Conservation (phyloP, 257 asterid genomes). For the Lantana camara region DNA sequence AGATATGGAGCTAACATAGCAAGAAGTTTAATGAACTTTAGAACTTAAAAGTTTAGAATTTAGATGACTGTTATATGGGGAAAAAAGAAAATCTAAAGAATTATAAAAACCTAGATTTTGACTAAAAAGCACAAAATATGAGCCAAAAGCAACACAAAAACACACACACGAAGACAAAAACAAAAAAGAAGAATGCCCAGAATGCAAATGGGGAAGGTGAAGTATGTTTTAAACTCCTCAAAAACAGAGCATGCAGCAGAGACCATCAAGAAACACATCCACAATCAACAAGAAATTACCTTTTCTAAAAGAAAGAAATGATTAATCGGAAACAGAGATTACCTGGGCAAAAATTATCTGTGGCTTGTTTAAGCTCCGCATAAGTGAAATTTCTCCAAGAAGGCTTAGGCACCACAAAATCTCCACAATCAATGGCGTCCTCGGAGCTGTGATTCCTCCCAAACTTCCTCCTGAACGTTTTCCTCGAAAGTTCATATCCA, state of each 20-base stretch:
- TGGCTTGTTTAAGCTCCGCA: slow-evolving; percentile 63
- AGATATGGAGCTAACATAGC: not conserved
- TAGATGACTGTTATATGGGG: too few relatives aligned
- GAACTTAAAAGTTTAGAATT: too few relatives aligned
- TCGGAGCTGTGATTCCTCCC: slow-evolving; percentile 62
- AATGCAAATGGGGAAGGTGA: too few relatives aligned
- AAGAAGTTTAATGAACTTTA: too few relatives aligned
- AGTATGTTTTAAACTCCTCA: not conserved
- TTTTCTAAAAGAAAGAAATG: not conserved
- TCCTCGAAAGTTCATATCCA: slow-evolving; percentile 45
- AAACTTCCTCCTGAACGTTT: slow-evolving; percentile 39
- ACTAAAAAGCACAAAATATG: too few relatives aligned
- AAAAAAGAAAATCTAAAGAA: not conserved
- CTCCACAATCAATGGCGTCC: slow-evolving; percentile 56
- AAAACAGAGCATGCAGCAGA: slow-evolving; percentile 7
- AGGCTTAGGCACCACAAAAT: slow-evolving; percentile 60
- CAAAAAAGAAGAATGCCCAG: too few relatives aligned
- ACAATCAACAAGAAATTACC: not conserved
- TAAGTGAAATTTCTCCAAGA: slow-evolving; percentile 75
- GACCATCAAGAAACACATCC: not conserved
- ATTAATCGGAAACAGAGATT: not conserved
- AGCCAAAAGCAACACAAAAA: too few relatives aligned
- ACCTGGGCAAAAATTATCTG: slow-evolving; percentile 69
- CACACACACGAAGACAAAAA: too few relatives aligned
- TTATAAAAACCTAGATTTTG: too few relatives aligned